Percentiles rank a stretch among this genome's conserved stretches.
Evolutionary conservation across 257 asterid species (phyloP).

Genomic region (Salvia rosmarinus): DNA sequence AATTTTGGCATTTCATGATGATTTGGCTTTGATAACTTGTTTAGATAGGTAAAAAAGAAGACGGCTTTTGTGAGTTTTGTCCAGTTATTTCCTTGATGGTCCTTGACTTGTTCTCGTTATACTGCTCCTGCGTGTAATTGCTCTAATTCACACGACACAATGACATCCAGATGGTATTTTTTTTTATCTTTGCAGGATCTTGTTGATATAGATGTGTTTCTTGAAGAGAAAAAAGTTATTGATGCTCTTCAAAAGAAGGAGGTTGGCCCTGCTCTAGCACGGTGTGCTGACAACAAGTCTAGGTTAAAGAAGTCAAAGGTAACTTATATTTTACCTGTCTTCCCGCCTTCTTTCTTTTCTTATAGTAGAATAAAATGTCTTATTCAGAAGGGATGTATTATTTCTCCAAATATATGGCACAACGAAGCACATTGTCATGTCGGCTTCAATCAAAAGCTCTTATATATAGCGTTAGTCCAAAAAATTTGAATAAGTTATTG

Average conservation of each 20-base stretch:
- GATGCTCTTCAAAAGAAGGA: constrained; percentile 93
- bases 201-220: no score
- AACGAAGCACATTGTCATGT: constrained; percentile 3
- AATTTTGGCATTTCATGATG: no score
- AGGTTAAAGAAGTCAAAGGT: no score
- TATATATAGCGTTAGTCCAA: neutral
- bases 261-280: constrained; percentile 88
- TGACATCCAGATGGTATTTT: no score
- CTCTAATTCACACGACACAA: no score
- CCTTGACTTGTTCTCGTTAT: constrained; percentile 14
- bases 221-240: constrained; percentile 87
- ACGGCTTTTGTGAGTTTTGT: constrained; percentile 10
- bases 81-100: constrained; percentile 14
- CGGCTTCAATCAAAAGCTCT: neutral
- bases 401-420: constrained; percentile 14
- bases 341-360: no score
- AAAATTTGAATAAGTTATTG: constrained; percentile 10
- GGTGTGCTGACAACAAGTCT: constrained; percentile 97
- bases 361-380: no score
- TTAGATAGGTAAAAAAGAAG: no score
- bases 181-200: no score
- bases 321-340: no score
- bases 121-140: no score
- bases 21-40: no score
- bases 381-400: constrained; percentile 18